Base-by-base conservation (phyloP, 1,284 basidiomycete species). In the Sanguinoderma infundibulare region DNA sequence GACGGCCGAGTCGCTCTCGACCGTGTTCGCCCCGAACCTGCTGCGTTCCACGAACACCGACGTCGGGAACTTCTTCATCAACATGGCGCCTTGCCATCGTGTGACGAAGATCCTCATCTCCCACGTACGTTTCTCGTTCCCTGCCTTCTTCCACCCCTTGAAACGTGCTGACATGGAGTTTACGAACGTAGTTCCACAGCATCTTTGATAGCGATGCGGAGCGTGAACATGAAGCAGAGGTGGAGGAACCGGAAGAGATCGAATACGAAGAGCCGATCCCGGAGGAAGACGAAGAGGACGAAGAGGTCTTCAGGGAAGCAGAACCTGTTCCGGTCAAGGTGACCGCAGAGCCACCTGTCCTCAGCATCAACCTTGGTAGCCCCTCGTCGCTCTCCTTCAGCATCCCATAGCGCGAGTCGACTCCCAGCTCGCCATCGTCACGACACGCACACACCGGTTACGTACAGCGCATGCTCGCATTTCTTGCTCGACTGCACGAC, bases 21-120 rank as follows among this genome's bases (percentile, higher is more conserved):
- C 92, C 51, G 90, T 94, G 24, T 93, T 94, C 74, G 91, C 90
- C 62, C 92, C 91, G 2, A 92, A 92, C 68, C 75, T 94, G 57
- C 73, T 89, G 54, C 84, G 87, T 35, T 86, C 87, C 2, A 89
- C 87, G 15, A 85, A 87, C 69, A 90, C 90, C 65, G 88, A 92
- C 68, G 87, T 92, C 73, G 83, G 82, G 10, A 79, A 89, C 72
- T 87, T 91, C 68, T 81, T 94, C 67, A 82, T 86, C 60, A 92
- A 94, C 67, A 92, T 94, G 88, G 87, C 85, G 15, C 79, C 87
- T 57, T 87, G 88, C 3, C 86, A 90, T 64, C 87, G 87, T 60
- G 82, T 93, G 6, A 87, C 92, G 65, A 92, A 92, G 75, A 83
- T 87, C 3, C 81, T 94, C 50, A 90, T 94, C 60, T 86, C 88